Conservation (phyloP, 1,284 basidiomycete species). For the Rhizoctonia solani region DNA sequence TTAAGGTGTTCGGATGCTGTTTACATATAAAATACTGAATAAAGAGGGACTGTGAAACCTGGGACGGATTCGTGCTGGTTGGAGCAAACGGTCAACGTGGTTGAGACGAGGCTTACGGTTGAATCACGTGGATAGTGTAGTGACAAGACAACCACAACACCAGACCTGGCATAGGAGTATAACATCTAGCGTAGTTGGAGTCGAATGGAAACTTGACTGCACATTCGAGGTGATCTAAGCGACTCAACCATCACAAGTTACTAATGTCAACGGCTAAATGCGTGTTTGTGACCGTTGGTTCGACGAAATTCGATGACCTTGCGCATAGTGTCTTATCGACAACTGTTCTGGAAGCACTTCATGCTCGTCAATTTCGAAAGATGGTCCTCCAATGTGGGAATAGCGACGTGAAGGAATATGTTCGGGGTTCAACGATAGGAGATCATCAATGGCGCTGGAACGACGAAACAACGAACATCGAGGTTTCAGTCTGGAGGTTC, state of each 20-base stretch:
- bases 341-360: constrained; percentile 59
- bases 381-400: constrained; percentile 80
- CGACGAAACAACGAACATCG: constrained; percentile 45
- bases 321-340: constrained; percentile 65
- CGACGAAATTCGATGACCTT: constrained; percentile 82
- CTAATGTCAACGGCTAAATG: constrained; percentile 41
- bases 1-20: not conserved
- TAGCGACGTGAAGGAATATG: constrained; percentile 40
- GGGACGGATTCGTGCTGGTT: no score
- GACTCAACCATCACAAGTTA: not conserved
- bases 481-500: constrained; percentile 63
- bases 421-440: constrained; percentile 47
- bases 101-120: no score
- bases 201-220: no score
- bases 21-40: not conserved
- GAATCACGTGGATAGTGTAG: no score
- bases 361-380: constrained; percentile 56
- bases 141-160: no score
- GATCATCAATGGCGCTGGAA: constrained; percentile 32
- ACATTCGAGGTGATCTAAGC: not conserved
- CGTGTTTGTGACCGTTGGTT: constrained; percentile 86
- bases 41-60: no score
- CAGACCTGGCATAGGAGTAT: no score
- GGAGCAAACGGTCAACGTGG: no score
- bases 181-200: no score